Evolutionary conservation across 176 grass and related monocot genomes (phyloP).

Genomic region (Oryza longistaminata): DNA sequence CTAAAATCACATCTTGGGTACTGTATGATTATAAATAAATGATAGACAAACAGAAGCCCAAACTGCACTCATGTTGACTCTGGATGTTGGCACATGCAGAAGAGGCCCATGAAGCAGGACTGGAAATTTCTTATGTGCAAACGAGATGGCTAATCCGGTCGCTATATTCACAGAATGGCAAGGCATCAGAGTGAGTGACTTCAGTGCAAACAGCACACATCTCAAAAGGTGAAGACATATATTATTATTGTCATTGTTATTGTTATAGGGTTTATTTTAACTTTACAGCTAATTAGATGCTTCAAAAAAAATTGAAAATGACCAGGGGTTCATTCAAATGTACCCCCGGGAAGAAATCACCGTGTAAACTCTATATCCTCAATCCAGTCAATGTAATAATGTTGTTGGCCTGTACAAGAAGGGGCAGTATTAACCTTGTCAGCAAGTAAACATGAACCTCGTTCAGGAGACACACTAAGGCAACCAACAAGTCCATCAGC

Average conservation of each 20-base stretch:
- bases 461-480: constrained; percentile 10
- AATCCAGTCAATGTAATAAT: constrained; percentile 36
- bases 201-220: constrained; percentile 25
- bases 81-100: not conserved
- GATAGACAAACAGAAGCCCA: not conserved
- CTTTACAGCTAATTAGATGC: constrained; percentile 43
- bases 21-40: not conserved
- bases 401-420: constrained; percentile 53
- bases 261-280: constrained; percentile 25
- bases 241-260: not conserved
- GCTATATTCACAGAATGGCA: constrained; percentile 22
- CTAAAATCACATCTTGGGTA: not conserved
- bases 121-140: constrained; percentile 5
- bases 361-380: constrained; percentile 39
- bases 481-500: not conserved
- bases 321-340: not conserved
- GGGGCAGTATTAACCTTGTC: constrained; percentile 65
- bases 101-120: constrained; percentile 8
- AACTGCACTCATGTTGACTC: constrained; percentile 3
- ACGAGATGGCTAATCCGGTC: constrained; percentile 1
- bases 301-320: not conserved
- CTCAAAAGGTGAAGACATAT: constrained; percentile 3
- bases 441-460: constrained; percentile 31
- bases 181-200: not conserved
- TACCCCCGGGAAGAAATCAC: constrained; percentile 15